Evolutionary conservation across 2,329 filamentous ascomycete species (phyloP), one percentile per base, ranked within the genome.

Genomic region (Pseudogymnoascus sp.): DNA sequence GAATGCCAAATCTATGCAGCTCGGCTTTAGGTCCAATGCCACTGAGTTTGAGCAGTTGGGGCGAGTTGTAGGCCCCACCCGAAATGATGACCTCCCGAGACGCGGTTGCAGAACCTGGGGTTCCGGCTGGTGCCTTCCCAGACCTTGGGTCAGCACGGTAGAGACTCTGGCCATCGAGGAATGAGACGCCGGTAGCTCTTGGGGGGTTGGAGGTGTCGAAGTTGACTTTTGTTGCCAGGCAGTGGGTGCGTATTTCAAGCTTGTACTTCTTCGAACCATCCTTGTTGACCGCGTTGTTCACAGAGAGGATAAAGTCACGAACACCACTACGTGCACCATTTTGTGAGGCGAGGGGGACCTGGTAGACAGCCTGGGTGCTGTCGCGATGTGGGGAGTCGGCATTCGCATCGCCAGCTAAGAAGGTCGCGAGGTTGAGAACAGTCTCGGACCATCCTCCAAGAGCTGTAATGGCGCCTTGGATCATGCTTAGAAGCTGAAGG

Each of bases 31-130:
- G 74, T 0, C 78, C 78, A 41, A 80, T 69, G 32, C 78, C 78
- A 28, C 74, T 77, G 8, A 79, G 72, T 68, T 79, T 77, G 9
- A 80, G 74, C 32, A 80, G 67, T 63, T 79, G 76, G 2, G 78
- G 78, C 2, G 74, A 74, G 67, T 78, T 77, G 66, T 77, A 74
- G 3, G 77, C 67, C 30, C 79, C 79, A n/a, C 74, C 77, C 5
- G 78, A 71, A 25, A 81, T 62, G 59, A 82, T 78, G 35, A 81
- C 76, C 64, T 81, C 77, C 37, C 70, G 67, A 0, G 67, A 68
- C 12, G 74, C 76, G 0, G 50, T 63, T n/a, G 66, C 63, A 43
- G 60, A 63, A 2, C 74, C 34, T 14, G 62, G 60, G 1, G 68
- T 69, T 11, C 62, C 62, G 18, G 64, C 63, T 9, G 43, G 43